A percentile compares a stretch with the other conserved stretches of the same genome.
These are phyloP conservation scores for Vicia faba DNA, from an alignment of 306 rosid genomes.

Conservation along the genomic window DNA sequence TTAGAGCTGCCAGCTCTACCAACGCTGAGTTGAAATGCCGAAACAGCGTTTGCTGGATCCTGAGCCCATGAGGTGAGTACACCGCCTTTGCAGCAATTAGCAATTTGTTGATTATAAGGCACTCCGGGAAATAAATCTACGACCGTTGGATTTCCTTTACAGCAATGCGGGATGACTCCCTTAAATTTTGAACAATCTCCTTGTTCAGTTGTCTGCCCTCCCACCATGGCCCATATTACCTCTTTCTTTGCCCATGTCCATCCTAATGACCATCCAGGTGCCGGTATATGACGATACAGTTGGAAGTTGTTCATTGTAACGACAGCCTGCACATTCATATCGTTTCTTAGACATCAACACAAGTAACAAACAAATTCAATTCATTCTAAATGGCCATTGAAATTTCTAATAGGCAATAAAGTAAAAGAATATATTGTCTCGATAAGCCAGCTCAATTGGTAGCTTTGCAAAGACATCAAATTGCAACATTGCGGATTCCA, in stretches of 20 bases:
- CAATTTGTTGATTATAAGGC: slow-evolving; percentile 73
- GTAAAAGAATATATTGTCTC: too few species aligned
- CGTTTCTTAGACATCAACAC: slow-evolving; percentile 33
- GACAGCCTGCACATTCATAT: slow-evolving; percentile 55
- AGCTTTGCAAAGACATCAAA: too few species aligned
- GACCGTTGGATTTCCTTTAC: slow-evolving; percentile 65
- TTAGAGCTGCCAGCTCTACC: slow-evolving; percentile 74
- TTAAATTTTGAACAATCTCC: slow-evolving; percentile 87
- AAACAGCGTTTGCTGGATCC: slow-evolving; percentile 61
- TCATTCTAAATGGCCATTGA: slow-evolving; percentile 25
- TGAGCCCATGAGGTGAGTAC: slow-evolving; percentile 79
- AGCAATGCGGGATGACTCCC: slow-evolving; percentile 64
- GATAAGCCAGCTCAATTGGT: too few species aligned
- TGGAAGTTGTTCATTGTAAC: slow-evolving; percentile 85
- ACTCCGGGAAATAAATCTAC: slow-evolving; percentile 86
- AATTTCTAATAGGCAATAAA: too few species aligned
- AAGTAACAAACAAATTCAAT: slow-evolving; percentile 11
- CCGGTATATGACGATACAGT: slow-evolving; percentile 69
- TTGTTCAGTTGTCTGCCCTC: slow-evolving; percentile 82
- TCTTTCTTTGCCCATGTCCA: slow-evolving; percentile 95
- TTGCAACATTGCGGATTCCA: too few species aligned
- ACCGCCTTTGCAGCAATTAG: slow-evolving; percentile 95
- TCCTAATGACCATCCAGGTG: slow-evolving; percentile 82
- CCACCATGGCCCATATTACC: slow-evolving; percentile 78
- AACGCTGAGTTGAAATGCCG: slow-evolving; percentile 81